phyloP scores from a whole-genome alignment of 192 early-diverging fungal genomes.

The Diversispora eburnea region DNA sequence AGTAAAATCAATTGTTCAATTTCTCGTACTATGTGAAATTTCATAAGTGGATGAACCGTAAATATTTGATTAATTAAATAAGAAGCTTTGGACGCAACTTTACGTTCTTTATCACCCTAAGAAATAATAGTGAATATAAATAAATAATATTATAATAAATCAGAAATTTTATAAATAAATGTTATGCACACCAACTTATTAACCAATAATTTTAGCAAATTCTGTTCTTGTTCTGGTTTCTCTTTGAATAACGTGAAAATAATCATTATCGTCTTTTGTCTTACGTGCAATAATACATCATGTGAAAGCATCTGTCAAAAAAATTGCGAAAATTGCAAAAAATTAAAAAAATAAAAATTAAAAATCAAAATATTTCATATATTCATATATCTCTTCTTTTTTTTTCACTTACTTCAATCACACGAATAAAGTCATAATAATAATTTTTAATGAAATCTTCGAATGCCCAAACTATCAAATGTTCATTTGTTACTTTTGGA shows the following conservation, averaged over 20 bases:
- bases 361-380: not conserved
- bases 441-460: slow-evolving; percentile 90
- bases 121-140: not conserved
- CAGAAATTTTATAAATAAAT: not conserved
- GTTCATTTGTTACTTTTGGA: slow-evolving; percentile 54
- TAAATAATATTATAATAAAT: not conserved
- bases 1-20: slow-evolving; percentile 84
- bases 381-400: not conserved
- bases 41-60: slow-evolving; percentile 78
- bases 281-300: slow-evolving; percentile 82
- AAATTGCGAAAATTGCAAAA: not conserved
- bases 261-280: slow-evolving; percentile 73
- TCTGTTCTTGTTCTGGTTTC: slow-evolving; percentile 97
- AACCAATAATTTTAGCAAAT: slow-evolving; percentile 84
- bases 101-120: slow-evolving; percentile 82
- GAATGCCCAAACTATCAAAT: slow-evolving; percentile 89
- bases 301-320: slow-evolving; percentile 63
- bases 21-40: slow-evolving; percentile 79
- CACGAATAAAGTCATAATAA: slow-evolving; percentile 87
- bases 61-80: slow-evolving; percentile 77
- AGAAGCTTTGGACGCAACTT: slow-evolving; percentile 80
- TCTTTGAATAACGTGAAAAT: slow-evolving; percentile 72
- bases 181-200: slow-evolving; percentile 70
- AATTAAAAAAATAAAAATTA: not conserved
- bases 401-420: slow-evolving; percentile 66